A percentile compares a stretch with the other conserved stretches of the same genome.
Evolutionary conservation across 2,329 filamentous ascomycete species (phyloP).

Genomic region (Colletotrichum simmondsii): DNA sequence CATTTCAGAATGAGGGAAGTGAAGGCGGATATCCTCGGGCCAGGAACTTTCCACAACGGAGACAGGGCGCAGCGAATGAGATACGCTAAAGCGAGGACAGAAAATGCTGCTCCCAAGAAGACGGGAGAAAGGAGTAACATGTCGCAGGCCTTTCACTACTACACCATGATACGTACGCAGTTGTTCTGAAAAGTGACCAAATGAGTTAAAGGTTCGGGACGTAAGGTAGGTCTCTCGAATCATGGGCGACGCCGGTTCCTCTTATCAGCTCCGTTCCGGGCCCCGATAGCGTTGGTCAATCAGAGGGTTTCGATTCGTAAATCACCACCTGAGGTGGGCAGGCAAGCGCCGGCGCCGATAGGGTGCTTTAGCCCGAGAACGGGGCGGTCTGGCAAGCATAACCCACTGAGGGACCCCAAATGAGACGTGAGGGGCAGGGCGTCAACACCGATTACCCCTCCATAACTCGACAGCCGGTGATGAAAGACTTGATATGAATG

Average conservation of each 20-base stretch:
- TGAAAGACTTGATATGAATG: neutral
- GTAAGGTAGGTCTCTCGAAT: neutral
- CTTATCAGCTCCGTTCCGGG: conserved; percentile 29
- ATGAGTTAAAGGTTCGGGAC: neutral
- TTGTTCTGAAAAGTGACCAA: neutral
- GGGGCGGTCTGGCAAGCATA: conserved; percentile 8
- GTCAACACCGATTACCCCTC: conserved; percentile 12
- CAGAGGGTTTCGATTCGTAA: conserved; percentile 24
- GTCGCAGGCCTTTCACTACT: neutral
- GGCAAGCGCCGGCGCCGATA: conserved; percentile 20
- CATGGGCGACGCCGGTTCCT: conserved; percentile 9
- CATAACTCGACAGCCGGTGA: neutral
- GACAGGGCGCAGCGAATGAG: conserved; percentile 43
- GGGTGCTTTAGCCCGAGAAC: neutral
- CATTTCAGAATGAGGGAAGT: conserved; percentile 63
- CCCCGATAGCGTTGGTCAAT: conserved; percentile 21
- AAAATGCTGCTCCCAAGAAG: conserved; percentile 24
- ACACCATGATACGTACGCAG: neutral
- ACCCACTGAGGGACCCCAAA: neutral
- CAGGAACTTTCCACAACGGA: conserved; percentile 57
- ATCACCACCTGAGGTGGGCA: conserved; percentile 9
- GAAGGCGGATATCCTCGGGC: conserved; percentile 58
- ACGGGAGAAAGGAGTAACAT: conserved; percentile 38
- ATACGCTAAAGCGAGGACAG: conserved; percentile 23
- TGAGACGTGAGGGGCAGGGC: conserved; percentile 19